Conservation (phyloP, 805 yeast genomes). For the Suhomyces vadensis region DNA sequence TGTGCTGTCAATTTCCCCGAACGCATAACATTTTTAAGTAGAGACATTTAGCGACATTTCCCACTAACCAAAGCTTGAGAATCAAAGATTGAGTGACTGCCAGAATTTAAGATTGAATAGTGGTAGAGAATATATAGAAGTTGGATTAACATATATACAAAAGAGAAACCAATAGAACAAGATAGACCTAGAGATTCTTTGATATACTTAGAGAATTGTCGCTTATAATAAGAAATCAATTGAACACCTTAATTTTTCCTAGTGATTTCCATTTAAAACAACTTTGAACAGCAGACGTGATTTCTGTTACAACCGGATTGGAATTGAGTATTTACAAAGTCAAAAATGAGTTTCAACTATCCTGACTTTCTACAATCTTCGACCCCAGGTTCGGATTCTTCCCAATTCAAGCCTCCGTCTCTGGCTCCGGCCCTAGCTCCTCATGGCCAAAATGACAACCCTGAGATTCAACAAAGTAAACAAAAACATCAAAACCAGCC, state of each 20-base stretch:
- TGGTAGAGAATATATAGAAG: neutral
- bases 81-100: constrained; percentile 1
- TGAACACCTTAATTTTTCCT: no score
- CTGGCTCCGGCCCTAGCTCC: neutral
- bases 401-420: neutral
- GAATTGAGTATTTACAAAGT: neutral
- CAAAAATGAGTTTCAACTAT: constrained; percentile 26
- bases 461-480: neutral
- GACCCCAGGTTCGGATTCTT: constrained; percentile 5
- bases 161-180: neutral
- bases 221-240: neutral
- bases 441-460: neutral
- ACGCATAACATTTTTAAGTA: neutral
- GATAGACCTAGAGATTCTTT: neutral
- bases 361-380: constrained; percentile 33
- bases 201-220: neutral
- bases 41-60: constrained; percentile 3
- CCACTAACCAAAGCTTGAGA: neutral
- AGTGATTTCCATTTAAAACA: neutral
- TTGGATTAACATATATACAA: neutral
- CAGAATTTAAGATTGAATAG: neutral
- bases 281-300: neutral
- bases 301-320: no score
- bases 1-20: neutral
- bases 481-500: neutral